Base-by-base conservation (phyloP, 208 protist genomes). In the Acanthamoeba royreba region DNA sequence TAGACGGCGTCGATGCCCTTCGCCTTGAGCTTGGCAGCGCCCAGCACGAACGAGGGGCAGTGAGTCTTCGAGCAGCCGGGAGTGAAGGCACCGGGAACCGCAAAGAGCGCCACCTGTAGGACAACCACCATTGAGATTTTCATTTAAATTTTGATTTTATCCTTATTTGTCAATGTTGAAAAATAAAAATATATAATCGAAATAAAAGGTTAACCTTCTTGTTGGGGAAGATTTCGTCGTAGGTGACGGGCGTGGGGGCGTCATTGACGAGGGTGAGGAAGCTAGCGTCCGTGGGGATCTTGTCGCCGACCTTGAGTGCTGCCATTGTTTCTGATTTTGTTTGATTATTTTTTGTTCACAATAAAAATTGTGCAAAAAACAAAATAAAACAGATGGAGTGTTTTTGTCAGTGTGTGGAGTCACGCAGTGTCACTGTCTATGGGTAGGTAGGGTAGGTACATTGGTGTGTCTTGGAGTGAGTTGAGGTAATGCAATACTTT, bases 11-110 rank as follows among this genome's bases (percentile, higher is more conserved):
- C 92, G 17, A 94, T 88, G 52, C 92, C 92, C 38, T 45, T 77
- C 15, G 5, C 28, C 38, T 69, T 72, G 55, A 94, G 92, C 47
- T 74, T 49, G 52, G 47, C 74, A 5, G 49, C 74, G 22, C 55
- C 40, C 25, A 72, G 28, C 35, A 94, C 55, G 53, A 94, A 94
- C 4, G 53, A 79, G 13, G 92, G 92, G 52, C 74, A 88, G 55
- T 94, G 92, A 13, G 69, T 69, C 74, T 90, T 90, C 5, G 92
- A 94, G 55, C 92, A 94, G 9, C 92, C 92, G n/a, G 92, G 92
- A 25, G 92, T 94, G 92, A 94, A 94, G 3, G 92, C 92, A 8
- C 92, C 92, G 8, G 92, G 92, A 1, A 94, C 92, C 17, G 92
- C 92, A 22, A 94, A 94, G n/a, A 94, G 31, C 3, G 49, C 92